Conservation (phyloP, 257 asterid genomes). For the Ophiorrhiza pumila region DNA sequence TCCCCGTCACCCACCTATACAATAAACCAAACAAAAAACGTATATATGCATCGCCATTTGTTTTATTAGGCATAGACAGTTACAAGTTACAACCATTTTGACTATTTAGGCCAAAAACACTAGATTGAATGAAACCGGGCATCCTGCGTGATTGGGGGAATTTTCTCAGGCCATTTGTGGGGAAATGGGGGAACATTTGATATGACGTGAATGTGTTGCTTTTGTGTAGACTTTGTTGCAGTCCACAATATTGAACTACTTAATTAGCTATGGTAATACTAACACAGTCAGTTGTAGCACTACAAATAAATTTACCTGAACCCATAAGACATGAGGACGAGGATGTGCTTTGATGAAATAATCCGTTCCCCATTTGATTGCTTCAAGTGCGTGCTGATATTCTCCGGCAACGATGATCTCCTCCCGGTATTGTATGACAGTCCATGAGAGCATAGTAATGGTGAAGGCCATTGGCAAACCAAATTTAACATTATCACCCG, state of each 20-base stretch:
- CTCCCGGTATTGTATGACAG: conserved; percentile 50
- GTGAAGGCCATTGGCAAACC: conserved; percentile 94
- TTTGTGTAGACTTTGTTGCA: neutral
- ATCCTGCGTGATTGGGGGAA: conserved; percentile 46
- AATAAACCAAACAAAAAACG: neutral
- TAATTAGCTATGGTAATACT: too few species aligned
- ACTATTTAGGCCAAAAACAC: conserved; percentile 16
- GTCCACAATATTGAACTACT: neutral
- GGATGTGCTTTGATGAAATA: conserved; percentile 88
- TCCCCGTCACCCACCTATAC: conserved; percentile 79
- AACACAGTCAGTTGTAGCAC: too few species aligned
- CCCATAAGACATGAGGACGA: conserved; percentile 77
- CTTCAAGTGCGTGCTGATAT: conserved; percentile 64
- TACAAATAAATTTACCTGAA: too few species aligned
- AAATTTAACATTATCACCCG: conserved; percentile 85
- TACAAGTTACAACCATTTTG: neutral
- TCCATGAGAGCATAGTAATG: conserved; percentile 74
- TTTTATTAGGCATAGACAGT: neutral
- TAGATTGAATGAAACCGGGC: conserved; percentile 4
- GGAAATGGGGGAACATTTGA: conserved; percentile 5
- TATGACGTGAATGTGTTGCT: neutral
- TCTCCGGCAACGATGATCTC: conserved; percentile 58
- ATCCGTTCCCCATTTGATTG: conserved; percentile 94
- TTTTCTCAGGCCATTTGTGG: conserved; percentile 15
- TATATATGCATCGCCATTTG: neutral